Conservation (phyloP, 768 basidiomycete genomes). For the Phylloporus scabripes region DNA sequence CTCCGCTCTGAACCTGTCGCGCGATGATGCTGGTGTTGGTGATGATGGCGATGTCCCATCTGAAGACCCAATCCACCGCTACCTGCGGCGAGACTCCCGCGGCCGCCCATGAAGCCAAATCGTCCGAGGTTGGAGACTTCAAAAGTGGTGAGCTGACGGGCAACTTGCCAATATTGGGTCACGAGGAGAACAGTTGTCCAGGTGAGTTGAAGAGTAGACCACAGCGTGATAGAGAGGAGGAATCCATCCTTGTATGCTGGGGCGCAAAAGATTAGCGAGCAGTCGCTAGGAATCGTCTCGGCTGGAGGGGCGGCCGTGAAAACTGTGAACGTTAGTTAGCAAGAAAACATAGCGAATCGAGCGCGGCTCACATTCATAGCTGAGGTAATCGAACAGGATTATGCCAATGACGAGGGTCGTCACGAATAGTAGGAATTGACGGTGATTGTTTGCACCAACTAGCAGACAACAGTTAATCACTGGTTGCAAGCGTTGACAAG, state of each 20-base stretch:
- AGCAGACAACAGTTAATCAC: slow-evolving; percentile 6
- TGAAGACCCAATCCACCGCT: slow-evolving; percentile 55
- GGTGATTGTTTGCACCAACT: slow-evolving; percentile 93
- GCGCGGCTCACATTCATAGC: slow-evolving; percentile 64
- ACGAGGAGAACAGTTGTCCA: slow-evolving; percentile 89
- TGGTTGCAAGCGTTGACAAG: not conserved
- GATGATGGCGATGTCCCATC: slow-evolving; percentile 68
- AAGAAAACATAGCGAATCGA: not conserved
- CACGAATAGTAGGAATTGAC: slow-evolving; percentile 94
- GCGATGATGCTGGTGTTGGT: slow-evolving; percentile 18
- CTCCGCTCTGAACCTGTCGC: slow-evolving; percentile 39
- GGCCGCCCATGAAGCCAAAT: slow-evolving; percentile 96
- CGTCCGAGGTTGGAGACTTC: slow-evolving; percentile 94
- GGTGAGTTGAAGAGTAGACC: slow-evolving; percentile 90
- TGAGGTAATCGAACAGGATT: slow-evolving; percentile 73
- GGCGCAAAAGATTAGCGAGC: slow-evolving; percentile 49
- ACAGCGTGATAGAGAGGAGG: slow-evolving; percentile 72
- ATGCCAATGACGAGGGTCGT: slow-evolving; percentile 80
- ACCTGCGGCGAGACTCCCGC: slow-evolving; percentile 60
- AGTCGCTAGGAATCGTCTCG: slow-evolving; percentile 11
- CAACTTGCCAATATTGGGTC: slow-evolving; percentile 88
- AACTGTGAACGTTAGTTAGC: slow-evolving; percentile 35
- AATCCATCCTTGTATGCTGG: slow-evolving; percentile 73
- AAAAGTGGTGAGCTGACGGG: slow-evolving; percentile 91
- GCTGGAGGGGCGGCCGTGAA: slow-evolving; percentile 40